Conservation (phyloP, 495 filamentous ascomycete species). For the Penicillium lagena region DNA sequence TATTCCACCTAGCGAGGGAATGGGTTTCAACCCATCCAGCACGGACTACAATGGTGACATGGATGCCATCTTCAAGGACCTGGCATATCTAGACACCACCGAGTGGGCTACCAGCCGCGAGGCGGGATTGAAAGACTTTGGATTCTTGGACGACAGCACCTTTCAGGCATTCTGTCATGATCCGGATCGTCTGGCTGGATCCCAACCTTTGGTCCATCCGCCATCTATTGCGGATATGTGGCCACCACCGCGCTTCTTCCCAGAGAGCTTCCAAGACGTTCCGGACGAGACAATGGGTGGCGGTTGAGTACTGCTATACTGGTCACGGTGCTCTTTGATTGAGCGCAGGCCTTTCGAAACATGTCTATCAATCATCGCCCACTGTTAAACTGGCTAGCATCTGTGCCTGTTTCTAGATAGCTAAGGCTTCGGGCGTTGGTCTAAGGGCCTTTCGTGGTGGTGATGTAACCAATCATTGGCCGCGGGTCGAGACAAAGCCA, state of each 20-base stretch:
- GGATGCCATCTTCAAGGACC: constrained; percentile 56
- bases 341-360: too few species aligned
- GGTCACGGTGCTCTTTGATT: too few species aligned
- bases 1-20: constrained; percentile 7
- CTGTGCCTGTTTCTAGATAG: too few species aligned
- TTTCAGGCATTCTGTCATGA: constrained; percentile 50
- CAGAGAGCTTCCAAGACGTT: constrained; percentile 35
- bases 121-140: constrained; percentile 52
- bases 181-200: constrained; percentile 39
- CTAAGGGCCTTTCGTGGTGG: too few species aligned
- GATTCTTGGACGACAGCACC: constrained; percentile 48
- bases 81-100: constrained; percentile 55
- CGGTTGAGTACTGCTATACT: constrained; percentile 6
- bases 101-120: constrained; percentile 49
- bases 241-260: constrained; percentile 43
- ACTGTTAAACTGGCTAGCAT: too few species aligned
- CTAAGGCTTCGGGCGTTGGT: too few species aligned
- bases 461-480: too few species aligned
- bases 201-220: constrained; percentile 36
- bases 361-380: too few species aligned
- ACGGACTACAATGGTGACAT: constrained; percentile 25
- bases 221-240: constrained; percentile 42
- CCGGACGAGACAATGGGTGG: constrained; percentile 19
- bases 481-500: too few species aligned
- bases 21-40: constrained; percentile 4